phyloP scores from a whole-genome alignment of 1,139 yeast species.

The Blastobotrys elegans region DNA sequence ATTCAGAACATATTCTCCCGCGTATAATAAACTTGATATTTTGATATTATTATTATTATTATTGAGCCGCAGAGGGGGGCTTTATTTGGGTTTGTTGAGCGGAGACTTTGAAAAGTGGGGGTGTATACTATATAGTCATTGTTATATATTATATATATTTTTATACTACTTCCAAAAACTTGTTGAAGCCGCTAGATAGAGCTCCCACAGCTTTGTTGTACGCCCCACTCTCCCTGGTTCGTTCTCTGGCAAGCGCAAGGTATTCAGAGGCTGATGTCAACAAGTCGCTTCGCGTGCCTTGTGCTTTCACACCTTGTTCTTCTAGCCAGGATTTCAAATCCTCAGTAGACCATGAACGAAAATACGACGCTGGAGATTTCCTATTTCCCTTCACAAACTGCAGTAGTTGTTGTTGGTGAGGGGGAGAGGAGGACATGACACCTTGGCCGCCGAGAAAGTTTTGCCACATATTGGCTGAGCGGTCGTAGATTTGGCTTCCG shows the following conservation, averaged over 20 bases:
- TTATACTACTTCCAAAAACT: background rate
- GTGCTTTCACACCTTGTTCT: conserved; percentile 35
- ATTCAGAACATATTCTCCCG: no score
- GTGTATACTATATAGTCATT: no score
- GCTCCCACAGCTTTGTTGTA: conserved; percentile 22
- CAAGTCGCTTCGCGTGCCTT: conserved; percentile 38
- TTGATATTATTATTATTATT: no score
- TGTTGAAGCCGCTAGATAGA: conserved; percentile 19
- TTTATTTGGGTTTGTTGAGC: no score
- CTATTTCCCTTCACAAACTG: conserved; percentile 45
- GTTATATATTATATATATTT: no score
- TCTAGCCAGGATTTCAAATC: conserved; percentile 40
- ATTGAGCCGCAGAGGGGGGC: no score
- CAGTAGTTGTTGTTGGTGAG: conserved; percentile 45
- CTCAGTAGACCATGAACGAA: conserved; percentile 40
- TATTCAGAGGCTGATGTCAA: conserved; percentile 35
- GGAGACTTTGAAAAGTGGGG: no score
- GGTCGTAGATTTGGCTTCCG: conserved; percentile 19
- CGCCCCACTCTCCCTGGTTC: conserved; percentile 18
- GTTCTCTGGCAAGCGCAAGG: conserved; percentile 26
- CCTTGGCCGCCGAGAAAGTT: conserved; percentile 46
- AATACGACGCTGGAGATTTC: conserved; percentile 37
- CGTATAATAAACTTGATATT: no score
- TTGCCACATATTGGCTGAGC: conserved; percentile 31
- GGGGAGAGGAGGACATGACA: conserved; percentile 43